Evolutionary conservation across 208 protist species (phyloP), one percentile per base, ranked within the genome.

Genomic region (Vickermania spadyakhi): DNA sequence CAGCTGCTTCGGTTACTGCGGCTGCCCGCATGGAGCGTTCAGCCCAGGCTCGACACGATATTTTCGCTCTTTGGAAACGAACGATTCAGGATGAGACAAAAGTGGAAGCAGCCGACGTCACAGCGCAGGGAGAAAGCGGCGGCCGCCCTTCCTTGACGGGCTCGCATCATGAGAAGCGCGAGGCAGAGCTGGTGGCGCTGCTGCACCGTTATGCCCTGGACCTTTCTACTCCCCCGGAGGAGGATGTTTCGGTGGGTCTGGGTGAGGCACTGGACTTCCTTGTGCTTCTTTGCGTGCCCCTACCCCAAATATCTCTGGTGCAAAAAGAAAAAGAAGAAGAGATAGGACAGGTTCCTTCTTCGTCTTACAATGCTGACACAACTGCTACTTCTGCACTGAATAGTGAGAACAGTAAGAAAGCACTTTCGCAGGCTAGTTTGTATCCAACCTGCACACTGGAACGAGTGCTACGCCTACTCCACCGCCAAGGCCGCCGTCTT

Each of bases 231-330:
- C 72, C 86, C 26, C 74, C 79, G 0, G 84, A 91, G 56, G 80
- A 77, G 28, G 84, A 96, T 60, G 75, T 93, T 11, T 84, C 75
- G 58, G 72, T 79, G 11, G 81, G 82, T 0, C 69, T 96, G 5
- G 89, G 89, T 14, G 89, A 96, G 36, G 86, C 89, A 0, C 66
- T 93, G 55, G 86, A 96, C 58, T 83, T 84, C 13, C 69, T 96
- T 27, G 62, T 96, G 36, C 68, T 96, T 13, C 66, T 96, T 18
- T 89, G 80, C 55, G 72, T 96, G 7, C 86, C 85, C 22, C 72
- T 91, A 31, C 49, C 58, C 18, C 28, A 61, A n/a, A n/a, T n/a
- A n/a, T n/a, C n/a, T n/a, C n/a, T n/a, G n/a, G 57, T 60, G 21
- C 29, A 31, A 11, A 26, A 23, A n/a, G n/a, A n/a, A n/a, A n/a